A percentile compares a stretch with the other conserved stretches of the same genome.
Evolutionary conservation across 2,329 filamentous ascomycete genomes (phyloP).

Genomic region (Fusarium tjaetaba): DNA sequence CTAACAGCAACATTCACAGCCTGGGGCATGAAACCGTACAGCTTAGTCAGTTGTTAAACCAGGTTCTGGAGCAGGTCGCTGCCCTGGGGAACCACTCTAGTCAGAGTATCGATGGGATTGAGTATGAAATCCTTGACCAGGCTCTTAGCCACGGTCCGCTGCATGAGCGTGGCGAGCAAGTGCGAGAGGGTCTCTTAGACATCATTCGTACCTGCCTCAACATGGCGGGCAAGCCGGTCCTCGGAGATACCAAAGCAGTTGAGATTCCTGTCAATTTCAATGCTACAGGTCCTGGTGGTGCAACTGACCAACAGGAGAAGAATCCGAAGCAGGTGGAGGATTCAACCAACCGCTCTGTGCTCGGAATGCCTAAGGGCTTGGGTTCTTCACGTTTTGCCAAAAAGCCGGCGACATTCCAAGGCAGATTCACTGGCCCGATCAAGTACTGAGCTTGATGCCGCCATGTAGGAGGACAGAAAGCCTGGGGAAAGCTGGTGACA

Average conservation of each 20-base stretch:
- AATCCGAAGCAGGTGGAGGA: not conserved
- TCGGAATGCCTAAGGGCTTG: slow-evolving; percentile 18
- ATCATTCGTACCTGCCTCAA: slow-evolving; percentile 35
- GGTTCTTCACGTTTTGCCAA: slow-evolving; percentile 31
- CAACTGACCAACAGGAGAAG: not conserved
- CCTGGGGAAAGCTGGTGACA: not conserved
- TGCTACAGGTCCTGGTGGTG: not conserved
- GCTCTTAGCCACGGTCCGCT: slow-evolving; percentile 43
- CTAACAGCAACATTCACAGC: not conserved
- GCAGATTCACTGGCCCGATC: slow-evolving; percentile 26
- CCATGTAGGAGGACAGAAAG: not conserved
- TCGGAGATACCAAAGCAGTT: not conserved
- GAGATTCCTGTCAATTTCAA: not conserved
- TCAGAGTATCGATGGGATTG: slow-evolving; percentile 35
- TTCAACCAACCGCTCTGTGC: not conserved
- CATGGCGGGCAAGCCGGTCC: not conserved
- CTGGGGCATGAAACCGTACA: not conserved
- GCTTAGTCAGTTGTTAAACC: slow-evolving; percentile 8
- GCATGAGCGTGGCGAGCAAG: slow-evolving; percentile 31
- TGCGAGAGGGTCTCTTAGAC: slow-evolving; percentile 34
- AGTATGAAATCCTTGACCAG: slow-evolving; percentile 40
- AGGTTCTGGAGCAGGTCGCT: slow-evolving; percentile 14
- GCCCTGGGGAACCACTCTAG: slow-evolving; percentile 10
- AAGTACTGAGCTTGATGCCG: not conserved
- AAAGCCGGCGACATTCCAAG: not conserved